phyloP scores from a whole-genome alignment of 2,329 filamentous ascomycete species.

The Peltaster fructicola region DNA sequence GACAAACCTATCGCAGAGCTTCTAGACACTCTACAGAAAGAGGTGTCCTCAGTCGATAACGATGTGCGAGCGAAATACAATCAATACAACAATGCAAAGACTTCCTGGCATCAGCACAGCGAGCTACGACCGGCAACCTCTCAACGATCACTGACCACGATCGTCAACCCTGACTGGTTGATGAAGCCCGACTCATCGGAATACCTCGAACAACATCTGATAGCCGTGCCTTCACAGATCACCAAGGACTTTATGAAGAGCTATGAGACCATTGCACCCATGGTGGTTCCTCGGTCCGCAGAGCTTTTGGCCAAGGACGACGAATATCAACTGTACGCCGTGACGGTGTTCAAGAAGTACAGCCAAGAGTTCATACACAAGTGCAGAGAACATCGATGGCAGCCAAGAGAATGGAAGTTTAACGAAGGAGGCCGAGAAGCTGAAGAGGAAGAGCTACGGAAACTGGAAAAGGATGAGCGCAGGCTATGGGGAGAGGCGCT shows the following conservation, averaged over 20 bases:
- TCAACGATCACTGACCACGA: conserved; percentile 79
- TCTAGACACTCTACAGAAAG: conserved; percentile 78
- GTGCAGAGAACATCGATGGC: conserved; percentile 84
- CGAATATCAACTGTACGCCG: conserved; percentile 75
- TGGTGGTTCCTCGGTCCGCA: conserved; percentile 86
- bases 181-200: conserved; percentile 71
- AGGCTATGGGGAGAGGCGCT: conserved; percentile 88
- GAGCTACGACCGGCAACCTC: conserved; percentile 78
- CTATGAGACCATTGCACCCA: conserved; percentile 76
- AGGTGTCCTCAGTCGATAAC: conserved; percentile 80
- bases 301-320: conserved; percentile 66
- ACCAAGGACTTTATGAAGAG: conserved; percentile 77
- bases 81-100: conserved; percentile 86
- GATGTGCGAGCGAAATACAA: conserved; percentile 89
- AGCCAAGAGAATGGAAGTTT: conserved; percentile 84
- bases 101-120: conserved; percentile 51
- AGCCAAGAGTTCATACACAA: conserved; percentile 78
- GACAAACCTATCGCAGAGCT: conserved; percentile 81
- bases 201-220: conserved; percentile 87
- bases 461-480: conserved; percentile 65
- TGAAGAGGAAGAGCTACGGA: conserved; percentile 72
- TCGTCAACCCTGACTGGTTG: conserved; percentile 57
- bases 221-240: conserved; percentile 64
- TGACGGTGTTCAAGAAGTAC: conserved; percentile 87
- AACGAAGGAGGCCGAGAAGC: conserved; percentile 78